Evolutionary conservation across 345 rosid species (phyloP).

Genomic region (Tarenaya hassleriana): DNA sequence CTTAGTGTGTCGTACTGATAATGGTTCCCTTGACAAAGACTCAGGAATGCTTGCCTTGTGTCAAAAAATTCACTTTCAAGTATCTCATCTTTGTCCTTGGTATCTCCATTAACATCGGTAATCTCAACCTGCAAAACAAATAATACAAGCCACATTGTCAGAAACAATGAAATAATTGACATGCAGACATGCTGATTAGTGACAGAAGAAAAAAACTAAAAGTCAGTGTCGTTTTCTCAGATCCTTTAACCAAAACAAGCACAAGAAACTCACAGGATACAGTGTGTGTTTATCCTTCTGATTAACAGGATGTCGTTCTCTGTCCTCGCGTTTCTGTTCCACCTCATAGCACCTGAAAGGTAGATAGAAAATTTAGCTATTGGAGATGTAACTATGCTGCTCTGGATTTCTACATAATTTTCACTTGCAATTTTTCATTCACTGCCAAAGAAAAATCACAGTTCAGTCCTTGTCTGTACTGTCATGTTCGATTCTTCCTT

Average conservation of each 20-base stretch:
- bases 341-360: constrained; percentile 71
- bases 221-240: constrained; percentile 10
- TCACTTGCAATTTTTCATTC: not conserved
- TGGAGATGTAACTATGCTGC: not conserved
- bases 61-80: constrained; percentile 97
- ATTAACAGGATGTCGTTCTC: constrained; percentile 79
- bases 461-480: not conserved
- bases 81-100: constrained; percentile 91
- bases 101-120: constrained; percentile 61
- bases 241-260: constrained; percentile 5
- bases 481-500: not conserved
- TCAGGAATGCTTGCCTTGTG: constrained; percentile 94
- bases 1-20: constrained; percentile 97
- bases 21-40: constrained; percentile 99
- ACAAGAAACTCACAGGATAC: constrained; percentile 56
- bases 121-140: constrained; percentile 55
- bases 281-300: constrained; percentile 66
- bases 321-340: constrained; percentile 79
- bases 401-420: not conserved
- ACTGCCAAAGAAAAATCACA: not conserved
- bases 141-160: constrained; percentile 20
- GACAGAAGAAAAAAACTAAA: not conserved
- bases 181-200: constrained; percentile 13
- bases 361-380: constrained; percentile 15
- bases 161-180: constrained; percentile 16